A percentile compares a stretch with the other conserved stretches of the same genome.
Conservation (phyloP, 148 eudicot genomes). For the Pouteria glomerata region DNA sequence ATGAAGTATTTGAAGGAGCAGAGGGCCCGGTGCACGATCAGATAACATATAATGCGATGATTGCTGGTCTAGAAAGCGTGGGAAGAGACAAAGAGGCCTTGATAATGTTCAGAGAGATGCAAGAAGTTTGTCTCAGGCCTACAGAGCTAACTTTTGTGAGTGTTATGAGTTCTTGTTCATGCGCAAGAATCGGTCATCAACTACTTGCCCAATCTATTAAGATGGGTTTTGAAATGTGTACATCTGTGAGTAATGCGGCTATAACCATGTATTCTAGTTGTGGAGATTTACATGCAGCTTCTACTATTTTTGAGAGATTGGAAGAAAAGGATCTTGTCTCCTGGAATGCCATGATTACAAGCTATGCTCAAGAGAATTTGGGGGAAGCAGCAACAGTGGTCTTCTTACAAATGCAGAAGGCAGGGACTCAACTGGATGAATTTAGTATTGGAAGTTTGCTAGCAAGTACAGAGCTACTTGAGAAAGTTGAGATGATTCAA, state of each 20-base stretch:
- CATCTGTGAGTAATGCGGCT: slow-evolving; percentile 66
- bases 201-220: slow-evolving; percentile 57
- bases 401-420: slow-evolving; percentile 51
- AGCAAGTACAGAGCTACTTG: slow-evolving; percentile 32
- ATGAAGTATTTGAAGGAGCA: slow-evolving; percentile 46
- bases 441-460: slow-evolving; percentile 74
- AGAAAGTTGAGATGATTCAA: slow-evolving; percentile 45
- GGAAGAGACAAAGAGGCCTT: slow-evolving; percentile 52
- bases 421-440: slow-evolving; percentile 58
- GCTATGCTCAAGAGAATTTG: slow-evolving; percentile 44
- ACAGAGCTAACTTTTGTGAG: slow-evolving; percentile 72
- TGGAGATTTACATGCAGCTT: slow-evolving; percentile 36
- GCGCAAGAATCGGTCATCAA: slow-evolving; percentile 32
- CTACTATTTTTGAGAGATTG: slow-evolving; percentile 37
- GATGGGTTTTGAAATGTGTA: slow-evolving; percentile 49
- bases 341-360: slow-evolving; percentile 73
- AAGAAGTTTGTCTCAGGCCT: slow-evolving; percentile 37
- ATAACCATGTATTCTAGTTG: slow-evolving; percentile 62
- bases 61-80: slow-evolving; percentile 49
- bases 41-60: slow-evolving; percentile 77
- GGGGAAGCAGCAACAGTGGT: slow-evolving; percentile 32
- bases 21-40: slow-evolving; percentile 31
- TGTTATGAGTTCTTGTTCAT: slow-evolving; percentile 52
- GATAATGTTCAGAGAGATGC: slow-evolving; percentile 51
- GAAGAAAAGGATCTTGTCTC: slow-evolving; percentile 59